Conservation (phyloP, 805 yeast genomes). For the Yamadazyma endophytica region DNA sequence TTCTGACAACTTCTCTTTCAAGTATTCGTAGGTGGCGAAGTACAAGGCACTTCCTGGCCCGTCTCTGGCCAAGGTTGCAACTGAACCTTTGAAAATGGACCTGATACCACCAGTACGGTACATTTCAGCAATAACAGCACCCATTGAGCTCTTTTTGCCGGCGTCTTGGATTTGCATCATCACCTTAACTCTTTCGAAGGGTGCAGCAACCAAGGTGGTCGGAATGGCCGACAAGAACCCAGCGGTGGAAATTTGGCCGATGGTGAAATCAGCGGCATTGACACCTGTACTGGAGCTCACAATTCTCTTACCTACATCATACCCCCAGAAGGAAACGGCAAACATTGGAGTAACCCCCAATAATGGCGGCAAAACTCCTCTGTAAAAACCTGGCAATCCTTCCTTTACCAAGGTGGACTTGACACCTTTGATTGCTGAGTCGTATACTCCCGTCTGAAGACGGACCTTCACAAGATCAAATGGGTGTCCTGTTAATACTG, state of each 20-base stretch:
- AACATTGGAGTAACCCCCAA: slow-evolving; percentile 98
- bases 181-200: slow-evolving; percentile 93
- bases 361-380: slow-evolving; percentile 93
- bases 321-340: slow-evolving; percentile 98
- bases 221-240: slow-evolving; percentile 95
- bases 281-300: slow-evolving; percentile 47
- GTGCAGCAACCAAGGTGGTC: slow-evolving; percentile 94
- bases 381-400: slow-evolving; percentile 77
- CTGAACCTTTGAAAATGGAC: slow-evolving; percentile 87
- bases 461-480: slow-evolving; percentile 91
- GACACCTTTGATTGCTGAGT: slow-evolving; percentile 64
- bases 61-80: slow-evolving; percentile 90
- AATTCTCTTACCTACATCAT: slow-evolving; percentile 82
- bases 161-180: slow-evolving; percentile 75
- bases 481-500: slow-evolving; percentile 94
- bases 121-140: slow-evolving; percentile 61
- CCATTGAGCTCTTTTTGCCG: slow-evolving; percentile 43
- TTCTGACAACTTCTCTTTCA: slow-evolving; percentile 59
- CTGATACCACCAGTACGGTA: slow-evolving; percentile 75
- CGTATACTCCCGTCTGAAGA: slow-evolving; percentile 76
- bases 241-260: slow-evolving; percentile 77
- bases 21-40: slow-evolving; percentile 87
- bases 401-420: slow-evolving; percentile 64
- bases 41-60: slow-evolving; percentile 97
- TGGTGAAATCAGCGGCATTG: slow-evolving; percentile 44